Evolutionary conservation across 2,329 filamentous ascomycete genomes (phyloP), one percentile per base, ranked within the genome.

Genomic region (Penicillium corylophilum): DNA sequence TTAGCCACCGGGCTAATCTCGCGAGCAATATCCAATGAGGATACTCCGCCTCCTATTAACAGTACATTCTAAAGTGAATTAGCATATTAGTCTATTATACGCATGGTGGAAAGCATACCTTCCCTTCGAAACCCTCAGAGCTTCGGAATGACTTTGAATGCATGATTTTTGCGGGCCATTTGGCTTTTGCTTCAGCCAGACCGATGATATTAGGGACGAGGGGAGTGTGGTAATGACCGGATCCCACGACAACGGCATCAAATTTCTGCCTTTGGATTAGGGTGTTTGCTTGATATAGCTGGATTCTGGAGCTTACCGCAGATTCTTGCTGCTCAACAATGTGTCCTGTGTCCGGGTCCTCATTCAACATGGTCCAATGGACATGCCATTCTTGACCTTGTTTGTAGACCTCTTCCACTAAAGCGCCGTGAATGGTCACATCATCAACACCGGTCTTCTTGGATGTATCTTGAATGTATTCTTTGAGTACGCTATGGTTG

Each of bases 401-500:
- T 61, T 86, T 87, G 1, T 59, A 54, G 0, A 80, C 60, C 3
- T 72, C 68, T 53, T 80, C 79, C 0, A 88, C 85, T n/a, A 81
- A 73, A 0, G 85, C 87, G 40, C 84, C 72, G 59, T 82, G 86
- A 0, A 71, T 62, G 0, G 82, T 83, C 8, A 75, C 62, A 0
- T 72, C 65, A 2, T 82, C 66, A 0, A 86, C 78, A 0, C 78
- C 79, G 1, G 78, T 75, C 1, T 74, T 68, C 0, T 57, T 56
- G 0, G 84, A 79, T 1, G 84, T 79, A n/a, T 79, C 75, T 53
- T 85, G 80, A 4, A 89, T 79, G 59, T 89, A 89, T 2, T 78
- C 70, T 29, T 79, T 78, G 8, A 88, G 69, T 0, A 79, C 74
- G 15, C 70, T 62, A 52, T 88, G 86, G 2, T 72, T 78, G 4